Percentiles rank a stretch among this genome's conserved stretches.
Conservation (phyloP, 352 stramenopile genomes). For the Globisporangium spiculum region DNA sequence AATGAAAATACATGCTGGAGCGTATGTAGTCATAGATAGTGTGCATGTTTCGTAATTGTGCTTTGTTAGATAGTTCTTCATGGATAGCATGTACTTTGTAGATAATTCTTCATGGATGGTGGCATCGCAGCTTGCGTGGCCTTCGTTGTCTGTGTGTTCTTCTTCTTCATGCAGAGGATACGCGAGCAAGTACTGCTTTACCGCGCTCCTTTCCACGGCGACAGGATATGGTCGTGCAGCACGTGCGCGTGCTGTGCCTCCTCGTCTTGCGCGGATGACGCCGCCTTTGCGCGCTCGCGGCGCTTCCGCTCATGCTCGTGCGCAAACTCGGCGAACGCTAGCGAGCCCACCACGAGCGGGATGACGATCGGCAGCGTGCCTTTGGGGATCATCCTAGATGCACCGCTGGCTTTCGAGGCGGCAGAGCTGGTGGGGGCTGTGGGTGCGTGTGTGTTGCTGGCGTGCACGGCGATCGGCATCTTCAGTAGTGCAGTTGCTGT, state of each 20-base stretch:
- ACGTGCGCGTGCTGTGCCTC: not conserved
- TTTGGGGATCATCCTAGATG: slow-evolving; percentile 11
- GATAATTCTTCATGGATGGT: no score
- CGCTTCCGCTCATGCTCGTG: slow-evolving; percentile 12
- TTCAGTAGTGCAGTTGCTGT: not conserved
- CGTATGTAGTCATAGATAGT: no score
- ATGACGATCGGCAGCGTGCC: slow-evolving; percentile 12
- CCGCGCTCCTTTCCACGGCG: slow-evolving; percentile 18
- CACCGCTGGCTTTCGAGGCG: not conserved
- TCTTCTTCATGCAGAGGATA: not conserved
- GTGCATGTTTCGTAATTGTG: no score
- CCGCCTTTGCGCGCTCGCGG: slow-evolving; percentile 4
- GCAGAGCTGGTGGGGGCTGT: not conserved
- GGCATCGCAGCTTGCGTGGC: no score
- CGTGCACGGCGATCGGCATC: slow-evolving; percentile 11
- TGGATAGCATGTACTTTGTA: no score
- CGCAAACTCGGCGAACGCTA: slow-evolving; percentile 15
- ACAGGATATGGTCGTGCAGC: slow-evolving; percentile 11
- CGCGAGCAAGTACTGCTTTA: not conserved
- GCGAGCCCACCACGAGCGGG: slow-evolving; percentile 15
- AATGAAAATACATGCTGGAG: no score
- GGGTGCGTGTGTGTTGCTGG: not conserved
- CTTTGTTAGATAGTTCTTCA: no score
- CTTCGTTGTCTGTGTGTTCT: not conserved
- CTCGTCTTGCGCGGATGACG: not conserved